Base-by-base conservation (phyloP, 257 asterid genomes). In the Ophiorrhiza pumila region DNA sequence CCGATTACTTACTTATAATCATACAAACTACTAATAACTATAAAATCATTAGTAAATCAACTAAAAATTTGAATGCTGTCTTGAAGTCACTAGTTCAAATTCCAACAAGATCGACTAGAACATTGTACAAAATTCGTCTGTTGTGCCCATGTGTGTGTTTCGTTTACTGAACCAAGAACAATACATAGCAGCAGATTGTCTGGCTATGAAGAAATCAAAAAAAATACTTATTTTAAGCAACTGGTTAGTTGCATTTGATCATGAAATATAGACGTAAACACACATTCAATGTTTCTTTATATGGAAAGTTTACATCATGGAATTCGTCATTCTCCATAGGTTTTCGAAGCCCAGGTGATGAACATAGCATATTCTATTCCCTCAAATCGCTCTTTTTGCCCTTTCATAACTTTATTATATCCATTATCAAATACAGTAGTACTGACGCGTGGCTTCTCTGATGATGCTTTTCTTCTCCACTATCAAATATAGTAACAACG, bases 321-420 rank as follows among this genome's bases (percentile, higher is more conserved):
- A 37, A 45, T 65, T 71, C 75, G 73, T 82, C 83, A 81, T 72
- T 39, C 34, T 75, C 83, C 80, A 78, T 75, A 27, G 55, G 60
- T 27, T 42, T 41, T 18, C 60, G 39, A 77, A 35, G 55, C n/a
- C 65, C 65, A 63, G 68, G 67, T 65, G 58, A 68, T 13, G 12
- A 13, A n/a, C 47, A 32, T 60, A 75, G 75, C 58, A 66, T 77
- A 60, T 70, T 61, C 68, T 61, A n/a, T 62, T 29, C 37, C 13
- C 14, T 49, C 17, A 1, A 1, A 20, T 50, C 20, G 4, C 57
- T 50, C 14, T 56, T 65, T 45, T 60, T 41, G 7, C n/a, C 7
- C 61, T 71, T 41, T 34, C 20, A 53, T 29, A 42, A 0, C 34
- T 34, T 37, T 59, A 31, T n/a, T 43, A 49, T 46, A 1, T 35